Base-by-base conservation (phyloP, 768 basidiomycete species). In the Russula compacta region DNA sequence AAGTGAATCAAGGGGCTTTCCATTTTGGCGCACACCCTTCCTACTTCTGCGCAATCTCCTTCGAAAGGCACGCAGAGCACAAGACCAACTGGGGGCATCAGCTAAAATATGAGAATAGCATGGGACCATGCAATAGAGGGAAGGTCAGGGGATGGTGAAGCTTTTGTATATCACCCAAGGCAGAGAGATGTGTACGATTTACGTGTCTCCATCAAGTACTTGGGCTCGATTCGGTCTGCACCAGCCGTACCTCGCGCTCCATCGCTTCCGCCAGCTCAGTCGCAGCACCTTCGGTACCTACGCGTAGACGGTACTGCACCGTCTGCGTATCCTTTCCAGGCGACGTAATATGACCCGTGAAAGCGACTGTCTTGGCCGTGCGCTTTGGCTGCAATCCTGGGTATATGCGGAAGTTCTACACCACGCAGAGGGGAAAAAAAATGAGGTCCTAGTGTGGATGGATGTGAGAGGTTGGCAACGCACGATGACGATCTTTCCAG, bases 401-500 rank as follows among this genome's bases (percentile, higher is more conserved):
- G 67, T 88, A 83, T 40, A 91, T 70, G 57, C 78, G 79, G 76
- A 90, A 91, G 71, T 92, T 92, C 89, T 92, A 69, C 19, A 47
- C 6, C n/a, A 33, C 7, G 19, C 43, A 19, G 24, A 12, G 4
- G 4, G 12, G n/a, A 32, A 33, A 32, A 53, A 9, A 47, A 10
- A 38, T 48, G 42, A 12, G 48, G 11, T 43, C 11, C 40, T 35
- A 8, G 8, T 50, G 61, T 69, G 35, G 56, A 47, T 7, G 42
- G 50, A 38, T 53, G 47, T 29, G 39, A 46, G 33, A 32, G 50
- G 19, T 10, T 10, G 29, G 65, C 21, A 42, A 80, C 87, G 51
- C 60, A 92, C 89, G 44, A 92, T 76, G 58, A 81, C 76, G 64
- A 92, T 82, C 70, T 86, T 89, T 17, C 89, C 89, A 24, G 86